Base-by-base conservation (phyloP, 2,329 filamentous ascomycete species). In the Pseudocercospora cruenta region DNA sequence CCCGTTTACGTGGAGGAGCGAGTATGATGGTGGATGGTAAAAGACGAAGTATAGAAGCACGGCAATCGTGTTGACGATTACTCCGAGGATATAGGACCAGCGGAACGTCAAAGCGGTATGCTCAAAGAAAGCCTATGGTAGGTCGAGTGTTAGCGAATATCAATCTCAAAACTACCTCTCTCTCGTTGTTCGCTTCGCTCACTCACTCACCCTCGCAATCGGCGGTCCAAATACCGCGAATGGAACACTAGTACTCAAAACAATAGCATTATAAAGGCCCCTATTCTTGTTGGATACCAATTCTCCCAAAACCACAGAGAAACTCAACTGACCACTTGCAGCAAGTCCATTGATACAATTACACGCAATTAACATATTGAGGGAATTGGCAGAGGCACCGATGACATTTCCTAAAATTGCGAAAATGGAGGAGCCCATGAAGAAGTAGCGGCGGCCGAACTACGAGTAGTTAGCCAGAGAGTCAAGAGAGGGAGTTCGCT, bases 331-430 rank as follows among this genome's bases (percentile, higher is more conserved):
- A 6, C 66, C 63, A 33, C 61, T 54, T 1, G 68, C 69, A 19
- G 69, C 67, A 22, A 69, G 49, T 14, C 67, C 69, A 57, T 69
- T 69, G 61, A 71, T 64, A 31, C 53, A 61, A 49, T 66, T 69
- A 66, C 66, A 64, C 4, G 63, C 67, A 19, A 68, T 70, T 16
- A 71, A 59, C 62, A 65, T 69, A 22, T 71, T 64, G 51, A 71
- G 60, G 7, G 21, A 59, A 4, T 61, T 51, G 6, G 69, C 69
- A 0, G 62, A 26, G 4, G 69, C 55, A 22, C 65, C 66, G 28
- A 71, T 58, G 51, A 70, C 68, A 19, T 66, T 68, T 53, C 65
- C 69, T 9, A 70, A 16, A 28, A 70, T 19, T 2, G 64, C 66
- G 24, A 71, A 64, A 14, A 64, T 3, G 5, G 64, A 64, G n/a